These are phyloP conservation scores for Boletus bicolor DNA, from an alignment of 768 basidiomycete species.

Conservation along the genomic window DNA sequence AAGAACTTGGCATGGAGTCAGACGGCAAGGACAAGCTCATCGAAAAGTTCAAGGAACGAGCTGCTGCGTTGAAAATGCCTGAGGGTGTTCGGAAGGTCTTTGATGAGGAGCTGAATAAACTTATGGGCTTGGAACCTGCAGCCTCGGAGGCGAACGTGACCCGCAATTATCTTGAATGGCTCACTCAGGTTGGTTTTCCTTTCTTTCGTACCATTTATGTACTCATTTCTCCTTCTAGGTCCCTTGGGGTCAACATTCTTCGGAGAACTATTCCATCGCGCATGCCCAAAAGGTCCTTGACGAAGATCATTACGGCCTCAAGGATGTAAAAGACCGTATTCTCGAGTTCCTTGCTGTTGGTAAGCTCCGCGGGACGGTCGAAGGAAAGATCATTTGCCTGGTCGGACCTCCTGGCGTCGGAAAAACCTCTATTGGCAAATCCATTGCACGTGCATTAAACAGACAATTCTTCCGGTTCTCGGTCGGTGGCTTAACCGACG, in stretches of 20 bases:
- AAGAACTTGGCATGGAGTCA: constrained; percentile 91
- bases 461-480: constrained; percentile 96
- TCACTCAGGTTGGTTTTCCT: constrained; percentile 59
- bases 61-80: constrained; percentile 81
- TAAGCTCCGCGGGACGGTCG: constrained; percentile 88
- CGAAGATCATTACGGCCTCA: constrained; percentile 91
- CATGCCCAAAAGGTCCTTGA: constrained; percentile 85
- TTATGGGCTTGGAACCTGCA: constrained; percentile 84
- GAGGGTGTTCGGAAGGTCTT: constrained; percentile 89
- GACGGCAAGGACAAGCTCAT: constrained; percentile 95
- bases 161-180: constrained; percentile 91
- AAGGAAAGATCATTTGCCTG: constrained; percentile 97
- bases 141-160: constrained; percentile 94
- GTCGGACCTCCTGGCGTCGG: constrained; percentile 98
- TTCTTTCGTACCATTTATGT: not conserved
- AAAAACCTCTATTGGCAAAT: constrained; percentile 95
- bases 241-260: constrained; percentile 94
- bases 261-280: constrained; percentile 86
- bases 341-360: constrained; percentile 96
- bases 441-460: constrained; percentile 85
- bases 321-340: constrained; percentile 90
- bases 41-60: constrained; percentile 88
- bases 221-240: constrained; percentile 47
- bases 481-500: constrained; percentile 94
- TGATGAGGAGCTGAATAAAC: constrained; percentile 91